A percentile compares a stretch with the other conserved stretches of the same genome.
Conservation (phyloP, 768 basidiomycete genomes). For the Boletus tomentosulus region DNA sequence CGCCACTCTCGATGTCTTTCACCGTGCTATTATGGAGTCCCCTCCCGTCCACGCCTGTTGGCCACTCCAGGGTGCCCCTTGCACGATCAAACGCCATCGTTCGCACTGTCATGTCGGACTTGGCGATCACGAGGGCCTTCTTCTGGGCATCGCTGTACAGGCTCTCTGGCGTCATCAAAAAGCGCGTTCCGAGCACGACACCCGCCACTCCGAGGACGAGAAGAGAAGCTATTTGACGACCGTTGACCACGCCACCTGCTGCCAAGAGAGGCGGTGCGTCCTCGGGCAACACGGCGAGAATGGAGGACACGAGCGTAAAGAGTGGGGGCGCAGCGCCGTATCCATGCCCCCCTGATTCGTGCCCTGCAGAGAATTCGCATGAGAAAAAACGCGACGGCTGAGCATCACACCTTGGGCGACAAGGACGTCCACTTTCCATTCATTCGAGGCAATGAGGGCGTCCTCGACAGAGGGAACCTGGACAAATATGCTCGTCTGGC, state of each 20-base stretch:
- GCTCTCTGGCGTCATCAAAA: slow-evolving; percentile 64
- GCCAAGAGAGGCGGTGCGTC: slow-evolving; percentile 56
- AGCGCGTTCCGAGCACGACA: slow-evolving; percentile 70
- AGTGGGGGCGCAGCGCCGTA: slow-evolving; percentile 52
- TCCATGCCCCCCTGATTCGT: slow-evolving; percentile 81
- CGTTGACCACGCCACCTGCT: slow-evolving; percentile 69
- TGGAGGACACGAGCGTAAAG: slow-evolving; percentile 52
- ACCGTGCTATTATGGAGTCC: slow-evolving; percentile 48
- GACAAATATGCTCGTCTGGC: slow-evolving; percentile 55
- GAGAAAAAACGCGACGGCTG: too few species aligned
- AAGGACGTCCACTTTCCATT: slow-evolving; percentile 71
- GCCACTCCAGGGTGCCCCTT: slow-evolving; percentile 56
- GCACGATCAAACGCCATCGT: slow-evolving; percentile 62
- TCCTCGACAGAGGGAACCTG: slow-evolving; percentile 60
- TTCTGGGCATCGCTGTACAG: slow-evolving; percentile 53
- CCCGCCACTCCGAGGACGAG: slow-evolving; percentile 68
- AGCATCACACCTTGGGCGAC: slow-evolving; percentile 65
- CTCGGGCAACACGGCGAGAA: slow-evolving; percentile 42
- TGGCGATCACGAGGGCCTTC: slow-evolving; percentile 45
- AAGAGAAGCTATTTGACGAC: slow-evolving; percentile 59
- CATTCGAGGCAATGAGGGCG: slow-evolving; percentile 52
- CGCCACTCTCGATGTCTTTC: slow-evolving; percentile 50
- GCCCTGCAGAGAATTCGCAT: slow-evolving; percentile 41
- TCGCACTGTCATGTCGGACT: slow-evolving; percentile 45
- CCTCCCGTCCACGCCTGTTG: slow-evolving; percentile 55